Evolutionary conservation across 169 alveolate species (phyloP).

Genomic region (Perkinsus chesapeaki): DNA sequence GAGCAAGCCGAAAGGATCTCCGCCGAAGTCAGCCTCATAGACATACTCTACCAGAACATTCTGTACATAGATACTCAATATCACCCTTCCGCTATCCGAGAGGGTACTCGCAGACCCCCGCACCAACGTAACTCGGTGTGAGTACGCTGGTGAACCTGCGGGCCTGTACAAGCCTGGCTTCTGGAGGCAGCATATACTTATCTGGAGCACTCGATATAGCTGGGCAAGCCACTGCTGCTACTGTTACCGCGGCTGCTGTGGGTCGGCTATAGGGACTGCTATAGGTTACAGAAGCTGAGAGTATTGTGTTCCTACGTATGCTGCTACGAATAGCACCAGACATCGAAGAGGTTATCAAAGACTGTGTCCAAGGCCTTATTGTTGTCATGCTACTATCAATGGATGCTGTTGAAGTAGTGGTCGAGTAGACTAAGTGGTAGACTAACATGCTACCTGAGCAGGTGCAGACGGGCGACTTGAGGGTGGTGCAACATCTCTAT

Average conservation of each 20-base stretch:
- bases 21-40: no score
- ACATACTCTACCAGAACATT: no score
- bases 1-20: not conserved
- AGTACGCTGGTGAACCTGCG: not conserved
- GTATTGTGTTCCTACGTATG: not conserved
- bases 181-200: not conserved
- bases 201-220: not conserved
- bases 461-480: not conserved
- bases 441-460: no score
- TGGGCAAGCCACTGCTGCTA: not conserved
- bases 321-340: not conserved
- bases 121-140: not conserved
- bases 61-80: not conserved
- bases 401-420: not conserved
- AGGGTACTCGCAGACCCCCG: not conserved
- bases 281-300: not conserved
- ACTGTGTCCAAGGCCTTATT: not conserved
- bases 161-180: not conserved
- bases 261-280: not conserved
- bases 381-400: not conserved
- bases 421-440: no score
- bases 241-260: not conserved
- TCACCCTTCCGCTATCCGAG: not conserved
- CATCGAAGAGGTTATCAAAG: not conserved
- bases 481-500: not conserved